These are phyloP conservation scores for Zostera marina DNA, from an alignment of 116 monocot genomes.

Conservation along the genomic window DNA sequence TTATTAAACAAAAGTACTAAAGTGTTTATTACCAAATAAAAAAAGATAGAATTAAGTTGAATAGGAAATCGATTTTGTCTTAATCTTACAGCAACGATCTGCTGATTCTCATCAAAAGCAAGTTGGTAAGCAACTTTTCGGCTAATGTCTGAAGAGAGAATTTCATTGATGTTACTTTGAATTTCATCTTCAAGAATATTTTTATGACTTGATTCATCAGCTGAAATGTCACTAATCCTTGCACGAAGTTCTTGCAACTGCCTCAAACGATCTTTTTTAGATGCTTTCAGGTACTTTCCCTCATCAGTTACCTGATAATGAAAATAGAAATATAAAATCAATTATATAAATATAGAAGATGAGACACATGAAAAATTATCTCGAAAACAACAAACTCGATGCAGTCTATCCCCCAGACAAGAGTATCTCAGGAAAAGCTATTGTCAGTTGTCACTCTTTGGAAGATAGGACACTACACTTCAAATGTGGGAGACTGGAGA, in stretches of 20 bases:
- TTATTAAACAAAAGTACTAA: background rate
- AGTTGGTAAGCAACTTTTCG: conserved; percentile 51
- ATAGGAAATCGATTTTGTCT: background rate
- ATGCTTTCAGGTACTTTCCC: conserved; percentile 41
- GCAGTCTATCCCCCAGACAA: too few relatives aligned
- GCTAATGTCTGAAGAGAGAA: conserved; percentile 64
- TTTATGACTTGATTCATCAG: conserved; percentile 25
- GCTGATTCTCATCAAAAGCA: conserved; percentile 87
- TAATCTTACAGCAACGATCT: conserved; percentile 71
- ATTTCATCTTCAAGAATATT: conserved; percentile 76
- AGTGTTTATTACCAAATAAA: background rate
- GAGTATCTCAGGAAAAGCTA: too few relatives aligned
- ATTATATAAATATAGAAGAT: background rate
- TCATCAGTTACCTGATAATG: conserved; percentile 60
- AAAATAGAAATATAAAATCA: conserved; percentile 1
- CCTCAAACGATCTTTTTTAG: conserved; percentile 50
- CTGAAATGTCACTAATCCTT: conserved; percentile 46
- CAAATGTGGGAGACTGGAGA: too few relatives aligned
- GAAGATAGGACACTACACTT: too few relatives aligned
- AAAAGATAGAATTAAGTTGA: conserved; percentile 1
- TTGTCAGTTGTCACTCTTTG: too few relatives aligned
- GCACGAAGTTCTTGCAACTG: conserved; percentile 54
- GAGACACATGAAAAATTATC: background rate
- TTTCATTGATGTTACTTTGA: conserved; percentile 21
- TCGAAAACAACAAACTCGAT: too few relatives aligned